A percentile compares a stretch with the other conserved stretches of the same genome.
These are phyloP conservation scores for Hansenula lynferdii DNA, from an alignment of 1,139 yeast species.

Conservation along the genomic window DNA sequence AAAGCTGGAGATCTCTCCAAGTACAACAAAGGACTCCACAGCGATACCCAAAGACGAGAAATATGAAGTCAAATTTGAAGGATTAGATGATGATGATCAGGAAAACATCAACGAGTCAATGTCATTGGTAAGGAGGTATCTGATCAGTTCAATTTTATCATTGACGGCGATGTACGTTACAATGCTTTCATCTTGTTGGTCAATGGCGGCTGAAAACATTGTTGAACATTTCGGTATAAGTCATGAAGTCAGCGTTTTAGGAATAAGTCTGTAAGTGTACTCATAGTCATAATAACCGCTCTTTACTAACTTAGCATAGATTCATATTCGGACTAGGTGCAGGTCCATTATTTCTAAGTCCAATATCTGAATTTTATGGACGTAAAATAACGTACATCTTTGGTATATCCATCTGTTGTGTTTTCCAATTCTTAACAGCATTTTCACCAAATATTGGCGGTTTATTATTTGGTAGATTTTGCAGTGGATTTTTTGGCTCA, in stretches of 20 bases:
- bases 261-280: slow-evolving; percentile 65
- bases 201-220: slow-evolving; percentile 44
- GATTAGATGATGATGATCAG: slow-evolving; percentile 45
- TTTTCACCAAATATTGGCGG: slow-evolving; percentile 60
- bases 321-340: slow-evolving; percentile 69
- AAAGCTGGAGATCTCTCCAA: no score
- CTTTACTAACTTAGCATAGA: no score
- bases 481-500: slow-evolving; percentile 65
- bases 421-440: slow-evolving; percentile 64
- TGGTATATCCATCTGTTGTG: slow-evolving; percentile 50
- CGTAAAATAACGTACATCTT: slow-evolving; percentile 62
- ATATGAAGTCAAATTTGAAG: slow-evolving; percentile 25
- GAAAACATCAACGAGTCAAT: slow-evolving; percentile 40
- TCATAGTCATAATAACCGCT: no score
- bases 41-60: no score
- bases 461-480: slow-evolving; percentile 58
- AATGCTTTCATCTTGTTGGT: slow-evolving; percentile 53
- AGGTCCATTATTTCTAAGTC: slow-evolving; percentile 78
- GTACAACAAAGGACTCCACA: no score
- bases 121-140: slow-evolving; percentile 42
- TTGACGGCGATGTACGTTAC: slow-evolving; percentile 41
- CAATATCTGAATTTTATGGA: slow-evolving; percentile 75
- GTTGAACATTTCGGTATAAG: slow-evolving; percentile 45
- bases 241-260: slow-evolving; percentile 54
- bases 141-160: slow-evolving; percentile 47